Evolutionary conservation across 768 basidiomycete species (phyloP).

Genomic region (Amanita rimosa): DNA sequence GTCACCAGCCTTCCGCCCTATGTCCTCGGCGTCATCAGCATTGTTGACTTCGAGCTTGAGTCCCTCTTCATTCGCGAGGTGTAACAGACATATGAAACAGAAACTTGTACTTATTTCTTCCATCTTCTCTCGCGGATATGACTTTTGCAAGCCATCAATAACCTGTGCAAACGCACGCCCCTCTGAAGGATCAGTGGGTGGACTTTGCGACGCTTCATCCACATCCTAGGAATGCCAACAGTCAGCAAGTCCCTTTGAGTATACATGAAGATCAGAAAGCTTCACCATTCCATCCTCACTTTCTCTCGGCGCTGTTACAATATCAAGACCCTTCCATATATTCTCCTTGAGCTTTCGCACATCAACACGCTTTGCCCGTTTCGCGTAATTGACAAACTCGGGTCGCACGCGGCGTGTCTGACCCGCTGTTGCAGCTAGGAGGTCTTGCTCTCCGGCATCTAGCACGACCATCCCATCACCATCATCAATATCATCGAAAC

Average conservation of each 20-base stretch:
- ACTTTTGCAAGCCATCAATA: slow-evolving; percentile 66
- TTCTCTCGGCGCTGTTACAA: slow-evolving; percentile 40
- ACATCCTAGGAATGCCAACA: slow-evolving; percentile 31
- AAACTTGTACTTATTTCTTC: slow-evolving; percentile 97
- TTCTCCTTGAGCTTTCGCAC: slow-evolving; percentile 96
- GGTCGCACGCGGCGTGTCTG: slow-evolving; percentile 73
- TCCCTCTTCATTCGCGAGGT: slow-evolving; percentile 94
- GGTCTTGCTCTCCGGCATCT: slow-evolving; percentile 70
- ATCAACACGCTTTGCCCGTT: slow-evolving; percentile 92
- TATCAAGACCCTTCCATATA: slow-evolving; percentile 90
- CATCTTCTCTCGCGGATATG: slow-evolving; percentile 91
- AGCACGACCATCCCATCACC: slow-evolving; percentile 28
- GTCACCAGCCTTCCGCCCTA: slow-evolving; percentile 44
- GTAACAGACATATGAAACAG: slow-evolving; percentile 96
- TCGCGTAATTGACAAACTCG: slow-evolving; percentile 88
- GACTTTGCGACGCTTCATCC: slow-evolving; percentile 27
- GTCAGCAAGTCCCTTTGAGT: neutral
- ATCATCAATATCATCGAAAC: slow-evolving; percentile 51
- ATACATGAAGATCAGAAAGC: neutral
- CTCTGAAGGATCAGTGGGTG: slow-evolving; percentile 53
- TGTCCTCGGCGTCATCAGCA: slow-evolving; percentile 25
- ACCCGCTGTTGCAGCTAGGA: slow-evolving; percentile 71
- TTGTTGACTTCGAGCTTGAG: slow-evolving; percentile 59
- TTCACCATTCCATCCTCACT: slow-evolving; percentile 41
- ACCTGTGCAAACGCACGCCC: slow-evolving; percentile 69